These are phyloP conservation scores for Sanghuangporus sanghuang DNA, from an alignment of 1,284 basidiomycete genomes.

Conservation along the genomic window DNA sequence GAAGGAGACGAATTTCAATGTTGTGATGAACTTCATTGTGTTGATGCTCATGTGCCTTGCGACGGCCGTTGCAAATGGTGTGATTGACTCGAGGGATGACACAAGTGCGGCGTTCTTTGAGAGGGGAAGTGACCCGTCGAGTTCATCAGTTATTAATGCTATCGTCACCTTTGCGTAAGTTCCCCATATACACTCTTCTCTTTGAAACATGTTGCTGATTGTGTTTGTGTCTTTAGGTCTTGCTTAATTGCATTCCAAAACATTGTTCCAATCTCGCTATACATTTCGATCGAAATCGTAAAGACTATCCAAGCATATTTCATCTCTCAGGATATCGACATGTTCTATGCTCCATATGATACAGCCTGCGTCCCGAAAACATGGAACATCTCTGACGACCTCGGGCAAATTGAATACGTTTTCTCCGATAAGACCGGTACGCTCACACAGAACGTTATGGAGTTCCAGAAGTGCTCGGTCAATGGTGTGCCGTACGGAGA, in stretches of 20 bases:
- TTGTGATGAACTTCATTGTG: constrained; percentile 88
- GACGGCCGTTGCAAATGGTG: constrained; percentile 71
- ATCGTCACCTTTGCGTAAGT: constrained; percentile 88
- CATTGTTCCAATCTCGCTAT: constrained; percentile 94
- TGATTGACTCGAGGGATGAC: constrained; percentile 54
- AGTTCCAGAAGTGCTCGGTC: constrained; percentile 95
- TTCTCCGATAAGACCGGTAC: constrained; percentile 99
- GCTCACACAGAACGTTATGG: constrained; percentile 96
- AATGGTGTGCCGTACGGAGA: constrained; percentile 85
- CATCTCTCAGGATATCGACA: constrained; percentile 95
- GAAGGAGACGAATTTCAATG: constrained; percentile 98
- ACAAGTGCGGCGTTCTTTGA: constrained; percentile 80
- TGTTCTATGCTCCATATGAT: constrained; percentile 91
- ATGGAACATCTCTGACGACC: constrained; percentile 97
- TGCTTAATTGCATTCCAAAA: constrained; percentile 96
- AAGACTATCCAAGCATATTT: constrained; percentile 97
- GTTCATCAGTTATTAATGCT: constrained; percentile 66
- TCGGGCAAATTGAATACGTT: constrained; percentile 97
- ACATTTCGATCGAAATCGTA: constrained; percentile 97
- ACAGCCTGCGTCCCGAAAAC: constrained; percentile 92
- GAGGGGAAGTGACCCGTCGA: constrained; percentile 54
- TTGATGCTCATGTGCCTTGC: constrained; percentile 75
- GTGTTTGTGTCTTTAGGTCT: constrained; percentile 40
- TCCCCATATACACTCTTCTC: constrained; percentile 5
- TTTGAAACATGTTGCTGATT: constrained; percentile 6